Conservation (phyloP, 345 rosid genomes). For the Corymbia maculata region DNA sequence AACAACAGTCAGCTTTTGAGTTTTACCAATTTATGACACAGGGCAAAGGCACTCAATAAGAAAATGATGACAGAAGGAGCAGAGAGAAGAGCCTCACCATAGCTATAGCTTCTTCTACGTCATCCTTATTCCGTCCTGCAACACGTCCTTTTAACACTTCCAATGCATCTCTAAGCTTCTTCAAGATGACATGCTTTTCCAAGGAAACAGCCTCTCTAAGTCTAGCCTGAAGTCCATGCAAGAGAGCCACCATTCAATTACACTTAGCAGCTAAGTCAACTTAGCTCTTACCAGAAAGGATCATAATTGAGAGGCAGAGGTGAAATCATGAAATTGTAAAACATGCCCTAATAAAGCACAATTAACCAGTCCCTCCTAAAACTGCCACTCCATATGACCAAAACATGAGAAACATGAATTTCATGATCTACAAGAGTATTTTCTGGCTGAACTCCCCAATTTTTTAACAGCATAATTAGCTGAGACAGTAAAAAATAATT, state of each 20-base stretch:
- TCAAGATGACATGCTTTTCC: conserved; percentile 95
- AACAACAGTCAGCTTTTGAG: background rate
- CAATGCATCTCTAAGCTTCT: conserved; percentile 93
- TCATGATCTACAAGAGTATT: background rate
- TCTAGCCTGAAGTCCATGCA: conserved; percentile 57
- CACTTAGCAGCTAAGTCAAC: background rate
- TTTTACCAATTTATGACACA: background rate
- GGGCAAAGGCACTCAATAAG: background rate
- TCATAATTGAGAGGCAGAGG: background rate
- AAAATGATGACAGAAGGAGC: background rate
- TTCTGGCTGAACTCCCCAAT: background rate
- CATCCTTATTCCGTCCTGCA: conserved; percentile 90
- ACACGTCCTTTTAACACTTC: conserved; percentile 88
- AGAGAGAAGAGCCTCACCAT: conserved; percentile 47
- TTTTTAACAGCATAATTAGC: background rate
- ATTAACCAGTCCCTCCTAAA: background rate
- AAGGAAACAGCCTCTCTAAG: conserved; percentile 85
- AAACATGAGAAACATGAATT: background rate
- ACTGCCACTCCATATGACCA: background rate
- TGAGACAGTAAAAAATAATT: background rate
- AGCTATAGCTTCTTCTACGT: conserved; percentile 85
- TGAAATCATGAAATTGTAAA: background rate
- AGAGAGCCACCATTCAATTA: background rate
- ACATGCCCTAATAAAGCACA: background rate
- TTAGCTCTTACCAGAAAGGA: background rate